Base-by-base conservation (phyloP, 352 stramenopile species). In the Globisporangium sylvaticum region DNA sequence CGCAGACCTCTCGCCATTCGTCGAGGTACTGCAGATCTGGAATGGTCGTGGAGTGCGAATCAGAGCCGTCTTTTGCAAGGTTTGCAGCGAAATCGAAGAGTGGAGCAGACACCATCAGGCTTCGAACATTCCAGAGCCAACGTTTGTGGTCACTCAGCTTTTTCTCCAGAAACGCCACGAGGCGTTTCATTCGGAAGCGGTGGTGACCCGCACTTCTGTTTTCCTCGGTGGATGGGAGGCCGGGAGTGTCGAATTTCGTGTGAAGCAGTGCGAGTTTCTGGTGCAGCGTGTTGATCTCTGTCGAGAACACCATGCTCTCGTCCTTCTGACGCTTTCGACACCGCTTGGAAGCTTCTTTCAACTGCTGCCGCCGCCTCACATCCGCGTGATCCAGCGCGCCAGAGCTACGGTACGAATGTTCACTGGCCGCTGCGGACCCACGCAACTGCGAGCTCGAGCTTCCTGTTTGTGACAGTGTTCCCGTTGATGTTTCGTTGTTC, bases 271-370 rank as follows among this genome's bases (percentile, higher is more conserved):
- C 64, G 42, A 87, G 73, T 32, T 90, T 69, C 7, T 72, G 67
- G 24, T 72, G 71, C 20, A 87, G 44, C 18, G 57, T 66, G 5
- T 72, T 70, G 37, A 84, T 79, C 42, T 84, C 67, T 0, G 50
- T 58, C 34, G 71, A 60, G 46, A 76, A 78, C 22, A 80, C 62
- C 25, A 68, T 68, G 0, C 61, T 29, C n/a, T 91, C 79, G 14
- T 73, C n/a, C 53, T 82, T 87, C 37, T 84, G 82, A 18, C 79
- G 81, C 64, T 87, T 89, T 24, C 76, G 73, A 5, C 69, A 75
- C 5, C 70, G 68, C 22, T 74, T 64, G 20, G 70, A 73, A 0
- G 62, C 65, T 18, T 67, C 56, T 52, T 75, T 74, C 18, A 73
- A 58, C 52, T 75, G 62, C 20, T 56, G 61, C 4, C 54, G 27